These are phyloP conservation scores for Basidiobolus meristosporus DNA, from an alignment of 371 early-diverging fungal species.

Conservation along the genomic window DNA sequence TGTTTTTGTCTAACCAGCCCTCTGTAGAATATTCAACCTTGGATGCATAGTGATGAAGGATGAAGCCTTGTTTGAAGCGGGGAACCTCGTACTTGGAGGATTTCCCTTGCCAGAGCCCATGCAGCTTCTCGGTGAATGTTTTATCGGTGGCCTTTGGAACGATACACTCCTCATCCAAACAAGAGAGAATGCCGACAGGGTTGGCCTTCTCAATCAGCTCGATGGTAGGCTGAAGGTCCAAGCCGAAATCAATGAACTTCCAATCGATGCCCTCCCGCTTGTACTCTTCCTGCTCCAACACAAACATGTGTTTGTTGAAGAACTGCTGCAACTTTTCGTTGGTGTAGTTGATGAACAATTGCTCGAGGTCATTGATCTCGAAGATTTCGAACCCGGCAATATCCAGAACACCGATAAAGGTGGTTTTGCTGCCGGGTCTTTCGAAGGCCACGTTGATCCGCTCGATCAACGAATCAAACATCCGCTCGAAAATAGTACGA, in stretches of 20 bases:
- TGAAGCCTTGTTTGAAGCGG: slow-evolving; percentile 84
- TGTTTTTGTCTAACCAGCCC: slow-evolving; percentile 98
- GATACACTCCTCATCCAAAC: slow-evolving; percentile 99
- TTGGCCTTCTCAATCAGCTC: slow-evolving; percentile 92
- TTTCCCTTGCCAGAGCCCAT: slow-evolving; percentile 72
- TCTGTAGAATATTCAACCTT: slow-evolving; percentile 88
- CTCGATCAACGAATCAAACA: slow-evolving; percentile 83
- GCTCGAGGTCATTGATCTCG: slow-evolving; percentile 96
- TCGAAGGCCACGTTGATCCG: slow-evolving; percentile 81
- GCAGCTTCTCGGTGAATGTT: slow-evolving; percentile 88
- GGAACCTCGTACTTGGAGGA: slow-evolving; percentile 74
- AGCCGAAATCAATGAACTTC: slow-evolving; percentile 98
- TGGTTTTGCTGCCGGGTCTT: slow-evolving; percentile 36
- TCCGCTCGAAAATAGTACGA: slow-evolving; percentile 91
- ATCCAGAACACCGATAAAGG: slow-evolving; percentile 98
- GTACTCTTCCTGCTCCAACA: slow-evolving; percentile 98
- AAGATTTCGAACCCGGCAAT: slow-evolving; percentile 99
- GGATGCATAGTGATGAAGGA: slow-evolving; percentile 95
- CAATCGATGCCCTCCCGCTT: slow-evolving; percentile 93
- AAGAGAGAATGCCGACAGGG: slow-evolving; percentile 96
- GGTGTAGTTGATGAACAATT: slow-evolving; percentile 99
- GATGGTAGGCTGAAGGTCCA: slow-evolving; percentile 98
- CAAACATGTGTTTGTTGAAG: slow-evolving; percentile 99
- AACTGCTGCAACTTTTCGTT: slow-evolving; percentile 99
- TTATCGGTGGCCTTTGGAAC: slow-evolving; percentile 96